Percentiles rank a stretch among this genome's conserved stretches.
Evolutionary conservation across 1,284 basidiomycete species (phyloP).

Genomic region (Boletus sp.): DNA sequence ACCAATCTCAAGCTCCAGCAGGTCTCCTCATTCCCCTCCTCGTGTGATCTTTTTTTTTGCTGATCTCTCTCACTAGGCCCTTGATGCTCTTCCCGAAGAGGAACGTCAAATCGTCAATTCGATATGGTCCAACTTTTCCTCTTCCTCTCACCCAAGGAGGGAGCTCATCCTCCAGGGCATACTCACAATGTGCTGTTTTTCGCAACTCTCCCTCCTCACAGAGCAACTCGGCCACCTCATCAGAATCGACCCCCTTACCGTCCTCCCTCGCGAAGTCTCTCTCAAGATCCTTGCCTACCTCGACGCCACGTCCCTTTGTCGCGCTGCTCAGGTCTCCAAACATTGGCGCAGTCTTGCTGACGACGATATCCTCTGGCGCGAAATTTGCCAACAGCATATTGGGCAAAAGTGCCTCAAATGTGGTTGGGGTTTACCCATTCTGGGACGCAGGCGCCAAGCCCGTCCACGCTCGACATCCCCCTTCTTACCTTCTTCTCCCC

Average conservation of each 20-base stretch:
- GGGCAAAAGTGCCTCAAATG: conserved; percentile 97
- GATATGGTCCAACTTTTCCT: conserved; percentile 96
- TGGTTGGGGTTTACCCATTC: conserved; percentile 93
- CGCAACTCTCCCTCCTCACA: conserved; percentile 94
- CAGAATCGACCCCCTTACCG: conserved; percentile 90
- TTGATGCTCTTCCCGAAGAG: conserved; percentile 86
- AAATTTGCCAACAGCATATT: conserved; percentile 98
- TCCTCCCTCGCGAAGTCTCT: conserved; percentile 88
- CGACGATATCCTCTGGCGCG: conserved; percentile 93
- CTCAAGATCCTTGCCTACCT: conserved; percentile 90
- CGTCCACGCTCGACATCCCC: conserved; percentile 38
- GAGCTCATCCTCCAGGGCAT: conserved; percentile 95
- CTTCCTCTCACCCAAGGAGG: conserved; percentile 85
- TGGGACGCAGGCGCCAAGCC: conserved; percentile 67
- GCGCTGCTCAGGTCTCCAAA: conserved; percentile 90
- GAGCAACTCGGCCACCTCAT: conserved; percentile 90
- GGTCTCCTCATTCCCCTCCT: conserved; percentile 33
- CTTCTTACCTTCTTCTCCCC: conserved; percentile 18
- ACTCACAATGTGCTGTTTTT: conserved; percentile 99
- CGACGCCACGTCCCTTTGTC: conserved; percentile 93
- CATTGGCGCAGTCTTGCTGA: conserved; percentile 90
- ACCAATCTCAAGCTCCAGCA: conserved; percentile 91
- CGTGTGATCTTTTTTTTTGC: neutral
- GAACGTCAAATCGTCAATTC: conserved; percentile 90
- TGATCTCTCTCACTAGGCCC: conserved; percentile 55